phyloP scores from a whole-genome alignment of 257 asterid genomes.

The Leptodermis oblonga region DNA sequence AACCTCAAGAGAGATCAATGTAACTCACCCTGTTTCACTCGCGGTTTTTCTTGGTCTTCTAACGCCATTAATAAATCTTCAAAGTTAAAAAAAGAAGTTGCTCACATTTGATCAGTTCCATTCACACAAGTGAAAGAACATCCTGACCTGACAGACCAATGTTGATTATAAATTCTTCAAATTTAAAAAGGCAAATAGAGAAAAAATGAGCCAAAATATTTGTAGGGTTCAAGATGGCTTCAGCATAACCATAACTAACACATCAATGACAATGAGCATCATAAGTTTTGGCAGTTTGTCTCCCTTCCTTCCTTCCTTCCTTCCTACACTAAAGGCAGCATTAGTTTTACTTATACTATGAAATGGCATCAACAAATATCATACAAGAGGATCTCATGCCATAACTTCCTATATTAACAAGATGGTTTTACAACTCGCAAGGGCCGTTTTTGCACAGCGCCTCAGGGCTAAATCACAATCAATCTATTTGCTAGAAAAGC shows the following conservation, averaged over 20 bases:
- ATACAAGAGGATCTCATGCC: slow-evolving; percentile 14
- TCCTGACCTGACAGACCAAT: no score
- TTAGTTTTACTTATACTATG: neutral
- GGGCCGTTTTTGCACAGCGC: slow-evolving; percentile 30
- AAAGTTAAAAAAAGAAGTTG: no score
- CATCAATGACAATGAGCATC: slow-evolving; percentile 1
- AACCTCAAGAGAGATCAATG: no score
- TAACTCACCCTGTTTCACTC: no score
- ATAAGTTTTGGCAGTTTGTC: neutral
- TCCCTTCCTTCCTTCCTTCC: no score
- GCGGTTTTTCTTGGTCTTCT: no score
- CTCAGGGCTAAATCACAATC: slow-evolving; percentile 16
- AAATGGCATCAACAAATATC: slow-evolving; percentile 10
- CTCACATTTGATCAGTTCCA: no score
- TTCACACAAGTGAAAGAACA: no score
- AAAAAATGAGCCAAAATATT: neutral
- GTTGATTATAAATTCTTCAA: no score
- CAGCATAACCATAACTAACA: neutral
- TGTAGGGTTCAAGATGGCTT: neutral
- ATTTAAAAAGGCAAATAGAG: no score
- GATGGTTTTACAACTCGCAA: slow-evolving; percentile 19
- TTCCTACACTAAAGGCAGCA: neutral
- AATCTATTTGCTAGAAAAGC: slow-evolving; percentile 4
- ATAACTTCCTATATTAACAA: slow-evolving; percentile 15
- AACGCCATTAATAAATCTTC: no score